phyloP scores from a whole-genome alignment of 192 early-diverging fungal species.

The Podila clonocystis region DNA sequence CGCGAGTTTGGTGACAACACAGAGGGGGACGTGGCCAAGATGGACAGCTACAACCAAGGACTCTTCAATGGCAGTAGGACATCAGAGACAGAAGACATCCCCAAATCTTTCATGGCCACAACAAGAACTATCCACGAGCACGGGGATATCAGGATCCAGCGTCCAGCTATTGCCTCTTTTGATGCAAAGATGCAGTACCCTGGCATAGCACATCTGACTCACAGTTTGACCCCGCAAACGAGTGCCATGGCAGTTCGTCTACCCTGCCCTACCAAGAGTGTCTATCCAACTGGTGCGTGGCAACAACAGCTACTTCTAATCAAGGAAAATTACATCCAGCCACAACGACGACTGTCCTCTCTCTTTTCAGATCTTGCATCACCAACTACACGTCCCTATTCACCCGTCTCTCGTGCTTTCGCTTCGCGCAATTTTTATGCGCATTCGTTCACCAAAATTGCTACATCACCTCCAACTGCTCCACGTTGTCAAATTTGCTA shows the following conservation, averaged over 20 bases:
- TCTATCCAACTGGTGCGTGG: constrained; percentile 11
- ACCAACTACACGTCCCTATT: not conserved
- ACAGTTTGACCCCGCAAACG: not conserved
- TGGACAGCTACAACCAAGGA: not conserved
- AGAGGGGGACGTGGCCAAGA: not conserved
- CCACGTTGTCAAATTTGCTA: constrained; percentile 2
- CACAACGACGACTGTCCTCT: not conserved
- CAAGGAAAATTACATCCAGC: too few species aligned
- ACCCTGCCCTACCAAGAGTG: constrained; percentile 16
- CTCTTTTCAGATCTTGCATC: not conserved
- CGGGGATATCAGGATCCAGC: constrained; percentile 30
- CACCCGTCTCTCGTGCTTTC: not conserved
- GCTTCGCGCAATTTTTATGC: not conserved
- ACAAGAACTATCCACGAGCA: not conserved
- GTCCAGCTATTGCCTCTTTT: constrained; percentile 8
- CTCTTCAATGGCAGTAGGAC: too few species aligned
- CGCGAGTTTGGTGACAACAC: not conserved
- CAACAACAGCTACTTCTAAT: not conserved
- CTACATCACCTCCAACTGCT: not conserved
- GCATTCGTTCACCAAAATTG: not conserved
- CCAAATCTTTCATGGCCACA: not conserved
- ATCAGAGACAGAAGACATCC: too few species aligned
- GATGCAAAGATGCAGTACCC: constrained; percentile 25
- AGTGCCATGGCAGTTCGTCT: constrained; percentile 5
- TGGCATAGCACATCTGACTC: constrained; percentile 32